Percentiles rank a stretch among this genome's conserved stretches.
These are phyloP conservation scores for Amylostereum areolatum DNA, from an alignment of 1,284 basidiomycete species.

Conservation along the genomic window DNA sequence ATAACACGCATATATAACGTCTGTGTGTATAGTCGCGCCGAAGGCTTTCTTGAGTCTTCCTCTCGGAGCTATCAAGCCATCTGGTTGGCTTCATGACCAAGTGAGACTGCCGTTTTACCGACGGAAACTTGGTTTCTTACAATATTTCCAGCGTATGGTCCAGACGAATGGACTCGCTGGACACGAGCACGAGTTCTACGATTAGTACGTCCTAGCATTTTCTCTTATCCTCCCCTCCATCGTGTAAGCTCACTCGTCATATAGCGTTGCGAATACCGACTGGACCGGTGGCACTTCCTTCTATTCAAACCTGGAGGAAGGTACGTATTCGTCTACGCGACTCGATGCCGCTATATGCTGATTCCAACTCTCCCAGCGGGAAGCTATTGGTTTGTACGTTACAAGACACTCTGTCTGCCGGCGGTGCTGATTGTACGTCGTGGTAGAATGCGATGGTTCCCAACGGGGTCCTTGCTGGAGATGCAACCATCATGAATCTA, in stretches of 20 bases:
- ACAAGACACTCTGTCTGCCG: neutral
- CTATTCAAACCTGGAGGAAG: conserved; percentile 52
- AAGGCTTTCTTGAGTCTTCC: conserved; percentile 45
- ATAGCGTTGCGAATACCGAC: conserved; percentile 44
- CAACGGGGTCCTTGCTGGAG: conserved; percentile 40
- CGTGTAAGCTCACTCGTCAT: neutral
- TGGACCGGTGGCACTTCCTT: conserved; percentile 46
- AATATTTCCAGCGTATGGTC: conserved; percentile 18
- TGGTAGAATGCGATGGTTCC: conserved; percentile 49
- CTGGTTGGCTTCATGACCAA: conserved; percentile 51
- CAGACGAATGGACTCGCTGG: conserved; percentile 50
- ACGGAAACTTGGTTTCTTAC: no score
- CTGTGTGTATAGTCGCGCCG: conserved; percentile 34
- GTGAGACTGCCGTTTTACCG: conserved; percentile 16
- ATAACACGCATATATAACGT: neutral
- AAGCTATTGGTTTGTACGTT: conserved; percentile 55
- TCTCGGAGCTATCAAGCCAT: conserved; percentile 39
- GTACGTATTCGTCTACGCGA: conserved; percentile 19
- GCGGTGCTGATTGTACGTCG: neutral
- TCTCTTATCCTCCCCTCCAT: neutral
- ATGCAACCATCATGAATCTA: conserved; percentile 38
- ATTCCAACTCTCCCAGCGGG: conserved; percentile 30
- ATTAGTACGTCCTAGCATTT: conserved; percentile 31
- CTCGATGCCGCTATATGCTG: neutral
- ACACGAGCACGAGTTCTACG: conserved; percentile 51